Evolutionary conservation across 2,329 filamentous ascomycete genomes (phyloP), one percentile per base, ranked within the genome.

Genomic region (Aspergillus ochraceus): DNA sequence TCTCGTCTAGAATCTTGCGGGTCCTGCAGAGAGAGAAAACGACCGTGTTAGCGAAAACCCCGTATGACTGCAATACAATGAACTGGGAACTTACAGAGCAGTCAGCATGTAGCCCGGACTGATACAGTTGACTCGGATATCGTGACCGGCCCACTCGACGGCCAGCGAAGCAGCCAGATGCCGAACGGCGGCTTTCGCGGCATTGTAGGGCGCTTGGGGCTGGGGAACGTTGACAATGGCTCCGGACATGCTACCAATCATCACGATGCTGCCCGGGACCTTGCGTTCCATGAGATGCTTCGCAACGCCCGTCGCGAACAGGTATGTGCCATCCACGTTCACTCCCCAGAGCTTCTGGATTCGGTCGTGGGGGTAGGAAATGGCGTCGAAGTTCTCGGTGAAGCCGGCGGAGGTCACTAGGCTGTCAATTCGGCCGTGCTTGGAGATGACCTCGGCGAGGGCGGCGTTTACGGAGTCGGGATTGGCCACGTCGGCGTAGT

Each of bases 21-120:
- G 92, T 97, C 55, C 91, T 96, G 70, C 60, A 58, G 11, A 30
- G n/a, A n/a, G n/a, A 29, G 4, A 9, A 29, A 2, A n/a, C 39
- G 20, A 20, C 6, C 10, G 29, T 52, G 29, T 66, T 59, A 66
- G 61, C 36, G 36, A 17, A n/a, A 11, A 20, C 20, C 22, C 12
- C 5, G 29, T 12, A 17, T 2, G 2, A 6, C 9, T 14, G 19
- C 11, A 3, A 9, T 14, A 14, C 11, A 3, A 8, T 22, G 24
- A n/a, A 60, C 8, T 26, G 26, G 5, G 6, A 10, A 80, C 90
- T 86, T 83, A 94, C 90, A 97, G 80, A 60, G 92, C 90, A 17
- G 94, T 97, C 66, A 97, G 81, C 94, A 98, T 98, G 79, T 98
- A 98, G 49, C 95, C 94, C 0, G 94, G 94, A 30, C 89, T 92